These are phyloP conservation scores for Starmera stellimalicola DNA, from an alignment of 1,139 yeast species.

Conservation along the genomic window DNA sequence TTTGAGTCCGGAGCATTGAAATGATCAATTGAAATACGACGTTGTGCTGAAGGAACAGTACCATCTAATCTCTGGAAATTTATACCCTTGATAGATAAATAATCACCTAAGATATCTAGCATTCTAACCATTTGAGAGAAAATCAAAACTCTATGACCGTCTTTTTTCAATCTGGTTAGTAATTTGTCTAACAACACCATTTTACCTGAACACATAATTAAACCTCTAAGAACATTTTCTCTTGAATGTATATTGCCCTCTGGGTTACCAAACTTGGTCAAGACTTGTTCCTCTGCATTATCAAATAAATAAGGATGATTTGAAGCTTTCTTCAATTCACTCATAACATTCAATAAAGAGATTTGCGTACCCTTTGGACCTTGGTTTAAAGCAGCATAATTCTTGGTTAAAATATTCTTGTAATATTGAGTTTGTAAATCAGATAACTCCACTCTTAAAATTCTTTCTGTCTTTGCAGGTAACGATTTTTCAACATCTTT, in stretches of 20 bases:
- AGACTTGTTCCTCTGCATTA: conserved; percentile 80
- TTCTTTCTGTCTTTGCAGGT: conserved; percentile 92
- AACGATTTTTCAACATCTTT: conserved; percentile 95
- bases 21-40: conserved; percentile 93
- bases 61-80: conserved; percentile 93
- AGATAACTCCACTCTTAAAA: conserved; percentile 86
- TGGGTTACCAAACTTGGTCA: conserved; percentile 53
- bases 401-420: conserved; percentile 83
- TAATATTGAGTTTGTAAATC: conserved; percentile 94
- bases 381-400: conserved; percentile 83
- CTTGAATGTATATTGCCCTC: conserved; percentile 35
- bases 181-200: conserved; percentile 93
- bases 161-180: conserved; percentile 72
- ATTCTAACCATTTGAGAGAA: conserved; percentile 97
- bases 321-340: conserved; percentile 91
- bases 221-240: conserved; percentile 76
- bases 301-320: conserved; percentile 95
- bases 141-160: conserved; percentile 91
- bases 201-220: conserved; percentile 96
- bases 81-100: conserved; percentile 80
- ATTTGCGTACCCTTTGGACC: conserved; percentile 77
- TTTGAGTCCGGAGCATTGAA: conserved; percentile 90
- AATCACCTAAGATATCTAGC: conserved; percentile 92
- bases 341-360: conserved; percentile 84
- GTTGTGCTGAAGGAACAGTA: conserved; percentile 87